phyloP scores from a whole-genome alignment of 176 grass and related monocot genomes.

The Elaeis guineensis region DNA sequence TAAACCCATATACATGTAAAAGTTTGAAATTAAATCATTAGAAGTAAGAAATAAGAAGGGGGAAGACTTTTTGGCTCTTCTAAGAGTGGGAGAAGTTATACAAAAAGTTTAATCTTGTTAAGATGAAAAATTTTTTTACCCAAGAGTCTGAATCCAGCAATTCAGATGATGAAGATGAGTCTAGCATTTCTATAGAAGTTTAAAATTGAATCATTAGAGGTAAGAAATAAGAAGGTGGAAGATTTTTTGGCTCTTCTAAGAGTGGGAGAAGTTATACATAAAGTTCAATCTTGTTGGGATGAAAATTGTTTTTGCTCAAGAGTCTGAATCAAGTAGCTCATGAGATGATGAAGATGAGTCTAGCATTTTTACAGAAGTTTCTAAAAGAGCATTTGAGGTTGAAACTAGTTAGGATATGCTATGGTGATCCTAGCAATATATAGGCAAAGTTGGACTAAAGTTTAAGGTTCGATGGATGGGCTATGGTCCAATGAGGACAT shows the following conservation, averaged over 20 bases:
- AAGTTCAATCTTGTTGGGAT: slow-evolving; percentile 29
- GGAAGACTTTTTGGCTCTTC: too few species aligned
- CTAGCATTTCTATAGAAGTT: too few species aligned
- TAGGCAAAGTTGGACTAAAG: slow-evolving; percentile 30
- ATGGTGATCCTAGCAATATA: slow-evolving; percentile 42
- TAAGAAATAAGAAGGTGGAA: slow-evolving; percentile 68
- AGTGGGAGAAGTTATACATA: slow-evolving; percentile 45
- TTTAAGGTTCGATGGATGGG: too few species aligned
- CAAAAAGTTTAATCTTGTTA: too few species aligned
- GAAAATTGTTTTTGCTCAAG: background rate
- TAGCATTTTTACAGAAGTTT: slow-evolving; percentile 16
- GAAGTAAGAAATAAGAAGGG: too few species aligned
- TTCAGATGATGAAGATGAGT: too few species aligned
- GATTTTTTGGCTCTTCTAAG: slow-evolving; percentile 53
- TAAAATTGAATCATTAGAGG: too few species aligned
- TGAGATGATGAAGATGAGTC: slow-evolving; percentile 26
- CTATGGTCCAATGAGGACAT: too few species aligned
- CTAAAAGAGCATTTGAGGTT: slow-evolving; percentile 54
- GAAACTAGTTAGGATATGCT: slow-evolving; percentile 49
- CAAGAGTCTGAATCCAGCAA: too few species aligned
- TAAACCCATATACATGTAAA: slow-evolving; percentile 53
- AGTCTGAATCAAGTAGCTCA: background rate
- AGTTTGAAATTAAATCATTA: slow-evolving; percentile 80
- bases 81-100: too few species aligned
- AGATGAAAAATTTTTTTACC: too few species aligned